Conservation (phyloP, 1,284 basidiomycete genomes). For the Ceratobasidium sp. region DNA sequence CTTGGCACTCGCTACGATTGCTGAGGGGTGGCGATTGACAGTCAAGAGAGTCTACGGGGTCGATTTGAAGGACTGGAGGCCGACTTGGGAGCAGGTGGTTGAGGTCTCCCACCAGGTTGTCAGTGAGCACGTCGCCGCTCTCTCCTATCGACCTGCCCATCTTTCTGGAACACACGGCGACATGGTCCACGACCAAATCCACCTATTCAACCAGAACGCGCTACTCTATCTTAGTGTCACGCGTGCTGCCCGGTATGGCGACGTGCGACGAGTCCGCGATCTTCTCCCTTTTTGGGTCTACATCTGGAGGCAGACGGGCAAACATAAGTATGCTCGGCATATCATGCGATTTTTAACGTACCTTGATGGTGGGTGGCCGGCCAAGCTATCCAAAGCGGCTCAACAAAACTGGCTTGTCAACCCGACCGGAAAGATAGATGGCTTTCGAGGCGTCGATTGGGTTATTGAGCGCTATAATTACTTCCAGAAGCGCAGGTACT, state of each 20-base stretch:
- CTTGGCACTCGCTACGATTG: conserved; percentile 49
- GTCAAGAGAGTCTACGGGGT: conserved; percentile 49
- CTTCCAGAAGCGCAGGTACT: conserved; percentile 51
- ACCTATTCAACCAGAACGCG: conserved; percentile 54
- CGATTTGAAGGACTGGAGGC: conserved; percentile 51
- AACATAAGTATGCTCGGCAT: conserved; percentile 58
- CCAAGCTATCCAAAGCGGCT: conserved; percentile 45
- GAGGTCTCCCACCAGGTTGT: conserved; percentile 50
- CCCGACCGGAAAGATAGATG: conserved; percentile 52
- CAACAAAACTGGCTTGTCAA: conserved; percentile 54
- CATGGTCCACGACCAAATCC: conserved; percentile 55
- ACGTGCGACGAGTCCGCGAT: conserved; percentile 57
- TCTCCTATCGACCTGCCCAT: conserved; percentile 7
- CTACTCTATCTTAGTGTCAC: conserved; percentile 58
- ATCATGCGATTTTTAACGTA: conserved; percentile 47
- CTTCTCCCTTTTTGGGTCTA: conserved; percentile 55
- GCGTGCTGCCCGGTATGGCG: conserved; percentile 57
- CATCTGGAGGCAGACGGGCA: conserved; percentile 54
- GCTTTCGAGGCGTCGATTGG: conserved; percentile 56
- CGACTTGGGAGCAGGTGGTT: conserved; percentile 49
- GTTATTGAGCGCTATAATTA: conserved; percentile 54
- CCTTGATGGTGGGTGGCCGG: conserved; percentile 34
- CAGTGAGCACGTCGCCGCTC: conserved; percentile 50
- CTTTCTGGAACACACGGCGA: conserved; percentile 52
- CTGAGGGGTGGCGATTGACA: conserved; percentile 53